Conservation (phyloP, 2,329 filamentous ascomycete genomes). For the Capronia coronata region DNA sequence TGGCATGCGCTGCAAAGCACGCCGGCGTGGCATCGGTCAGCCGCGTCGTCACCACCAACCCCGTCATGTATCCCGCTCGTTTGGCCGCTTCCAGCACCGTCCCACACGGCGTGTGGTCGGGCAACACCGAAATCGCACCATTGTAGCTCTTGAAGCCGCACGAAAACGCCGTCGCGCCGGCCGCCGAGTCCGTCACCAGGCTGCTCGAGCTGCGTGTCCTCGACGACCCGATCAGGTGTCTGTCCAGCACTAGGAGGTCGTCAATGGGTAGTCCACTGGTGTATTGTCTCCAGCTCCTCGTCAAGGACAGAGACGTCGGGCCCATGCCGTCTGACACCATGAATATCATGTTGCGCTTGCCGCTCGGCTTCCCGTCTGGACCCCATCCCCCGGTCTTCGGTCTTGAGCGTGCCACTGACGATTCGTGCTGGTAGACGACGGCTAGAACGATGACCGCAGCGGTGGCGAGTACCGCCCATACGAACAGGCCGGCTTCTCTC, state of each 20-base stretch:
- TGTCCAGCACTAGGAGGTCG: constrained; percentile 72
- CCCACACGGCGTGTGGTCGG: constrained; percentile 78
- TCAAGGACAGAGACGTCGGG: constrained; percentile 79
- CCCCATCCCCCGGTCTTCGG: constrained; percentile 33
- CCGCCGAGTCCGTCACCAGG: constrained; percentile 88
- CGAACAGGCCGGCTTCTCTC: constrained; percentile 70
- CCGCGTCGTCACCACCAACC: constrained; percentile 87
- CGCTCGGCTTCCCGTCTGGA: constrained; percentile 41
- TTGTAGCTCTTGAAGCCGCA: constrained; percentile 95
- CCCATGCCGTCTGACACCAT: constrained; percentile 99
- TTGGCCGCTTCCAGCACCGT: constrained; percentile 93
- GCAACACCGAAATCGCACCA: constrained; percentile 83
- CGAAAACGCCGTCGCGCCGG: constrained; percentile 94
- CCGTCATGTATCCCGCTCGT: constrained; percentile 82
- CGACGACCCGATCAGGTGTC: constrained; percentile 83
- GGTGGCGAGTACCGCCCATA: constrained; percentile 77
- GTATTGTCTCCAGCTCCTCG: constrained; percentile 77
- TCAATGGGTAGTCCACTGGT: constrained; percentile 64
- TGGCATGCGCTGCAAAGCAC: constrained; percentile 85
- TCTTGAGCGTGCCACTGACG: constrained; percentile 37
- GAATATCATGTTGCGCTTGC: constrained; percentile 91
- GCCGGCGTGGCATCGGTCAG: constrained; percentile 95
- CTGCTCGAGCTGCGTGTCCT: constrained; percentile 78
- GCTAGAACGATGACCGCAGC: constrained; percentile 71
- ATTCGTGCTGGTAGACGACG: constrained; percentile 67